Evolutionary conservation across 805 yeast species (phyloP), one percentile per base, ranked within the genome.

Genomic region (Cyberlindnera subsufficiens): DNA sequence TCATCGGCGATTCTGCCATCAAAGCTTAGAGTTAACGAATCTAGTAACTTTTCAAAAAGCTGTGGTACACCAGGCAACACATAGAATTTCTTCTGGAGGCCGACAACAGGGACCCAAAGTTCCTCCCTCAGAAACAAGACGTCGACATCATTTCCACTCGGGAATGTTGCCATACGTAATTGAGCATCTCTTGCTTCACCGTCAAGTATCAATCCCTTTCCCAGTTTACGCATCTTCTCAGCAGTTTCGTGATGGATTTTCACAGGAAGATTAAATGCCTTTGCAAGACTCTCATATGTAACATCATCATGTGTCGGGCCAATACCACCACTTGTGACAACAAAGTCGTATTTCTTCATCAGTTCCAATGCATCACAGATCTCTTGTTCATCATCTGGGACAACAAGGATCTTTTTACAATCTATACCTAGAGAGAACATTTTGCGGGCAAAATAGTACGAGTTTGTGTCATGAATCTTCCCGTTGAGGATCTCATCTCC

Each of bases 261-360:
- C 44, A 79, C 60, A 0, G 73, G 72, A 7, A 84, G 56, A 2
- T 61, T 61, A 49, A 70, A 87, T 7, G 85, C 83, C 50, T 72
- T 73, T 1, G 91, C 86, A n/a, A 88, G 60, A 1, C 86, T 70
- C 40, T 77, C 78, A 60, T 88, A 88, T 0, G 96, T 87, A 46
- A 88, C 82, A 59, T 88, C 96, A 58, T 88, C 96, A 53, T 87
- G 95, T 0, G 96, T 88, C 5, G 95, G 86, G 0, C 96, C 96
- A 45, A 88, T 86, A 0, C 78, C 73, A 6, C 75, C 74, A 3
- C 68, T 47, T 2, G 60, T 55, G 8, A 53, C 37, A 10, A 57
- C 72, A 82, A 29, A 86, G 84, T 42, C 83, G 72, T 78, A 80
- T 35, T 68, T 64, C n/a, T 68, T 60, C 36, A 81, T 62, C 10